A percentile compares a stretch with the other conserved stretches of the same genome.
These are phyloP conservation scores for Magnaporthiopsis incrustans DNA, from an alignment of 2,329 filamentous ascomycete species.

Conservation along the genomic window DNA sequence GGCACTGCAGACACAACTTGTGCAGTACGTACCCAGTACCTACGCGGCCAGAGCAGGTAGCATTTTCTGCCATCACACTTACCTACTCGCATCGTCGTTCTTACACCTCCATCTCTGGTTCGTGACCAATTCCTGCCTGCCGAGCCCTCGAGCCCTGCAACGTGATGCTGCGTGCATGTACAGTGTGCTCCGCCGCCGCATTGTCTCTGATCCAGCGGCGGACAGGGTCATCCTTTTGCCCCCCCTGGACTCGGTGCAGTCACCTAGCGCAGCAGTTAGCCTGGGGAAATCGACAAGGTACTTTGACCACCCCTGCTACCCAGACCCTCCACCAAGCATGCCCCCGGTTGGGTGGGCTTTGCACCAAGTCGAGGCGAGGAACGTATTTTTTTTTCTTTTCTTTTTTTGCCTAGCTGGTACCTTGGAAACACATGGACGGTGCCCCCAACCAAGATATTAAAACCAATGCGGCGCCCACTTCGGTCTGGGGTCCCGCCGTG, in stretches of 20 bases:
- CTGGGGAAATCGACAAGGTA: neutral
- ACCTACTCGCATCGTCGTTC: conserved; percentile 4
- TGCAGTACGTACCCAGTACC: neutral
- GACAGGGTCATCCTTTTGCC: neutral
- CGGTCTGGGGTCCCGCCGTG: neutral
- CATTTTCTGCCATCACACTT: neutral
- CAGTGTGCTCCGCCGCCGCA: neutral
- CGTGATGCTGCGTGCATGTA: neutral
- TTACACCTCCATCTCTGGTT: neutral
- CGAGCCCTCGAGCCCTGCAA: neutral
- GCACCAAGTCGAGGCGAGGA: neutral
- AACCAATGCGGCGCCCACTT: neutral
- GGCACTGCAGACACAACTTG: neutral
- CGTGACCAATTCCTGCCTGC: neutral
- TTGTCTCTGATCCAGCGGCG: neutral
- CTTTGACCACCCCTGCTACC: neutral
- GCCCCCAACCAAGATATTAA: neutral
- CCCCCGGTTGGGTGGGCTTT: neutral
- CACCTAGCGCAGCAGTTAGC: neutral
- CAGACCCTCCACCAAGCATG: neutral
- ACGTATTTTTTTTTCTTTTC: neutral
- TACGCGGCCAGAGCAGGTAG: too few relatives aligned
- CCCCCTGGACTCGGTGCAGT: neutral
- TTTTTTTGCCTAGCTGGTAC: neutral
- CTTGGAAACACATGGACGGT: neutral